These are phyloP conservation scores for Exobasidium cylindrosporum DNA, from an alignment of 1,284 basidiomycete genomes.

Conservation along the genomic window DNA sequence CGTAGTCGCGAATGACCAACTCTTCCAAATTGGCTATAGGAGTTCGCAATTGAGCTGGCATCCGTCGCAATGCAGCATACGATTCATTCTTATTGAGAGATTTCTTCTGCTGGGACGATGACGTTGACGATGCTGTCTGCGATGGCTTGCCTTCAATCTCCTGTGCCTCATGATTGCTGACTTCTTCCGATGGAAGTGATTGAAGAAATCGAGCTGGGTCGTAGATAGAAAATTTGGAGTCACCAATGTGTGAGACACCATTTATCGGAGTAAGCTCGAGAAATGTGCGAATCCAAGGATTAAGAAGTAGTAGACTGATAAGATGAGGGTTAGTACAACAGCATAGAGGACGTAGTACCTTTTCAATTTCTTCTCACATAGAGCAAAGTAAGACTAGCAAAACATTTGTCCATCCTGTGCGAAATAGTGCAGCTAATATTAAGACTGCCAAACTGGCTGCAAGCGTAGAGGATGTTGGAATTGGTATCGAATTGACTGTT, in stretches of 20 bases:
- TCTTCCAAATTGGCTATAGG: constrained; percentile 30
- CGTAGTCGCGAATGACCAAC: constrained; percentile 41
- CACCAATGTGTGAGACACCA: background rate
- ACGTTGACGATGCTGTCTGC: too few relatives aligned
- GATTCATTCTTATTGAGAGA: background rate
- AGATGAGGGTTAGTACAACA: too few relatives aligned
- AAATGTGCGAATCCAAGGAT: constrained; percentile 46
- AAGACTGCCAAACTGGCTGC: background rate
- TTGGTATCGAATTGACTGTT: too few relatives aligned
- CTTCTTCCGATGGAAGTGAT: constrained; percentile 2
- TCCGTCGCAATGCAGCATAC: constrained; percentile 4
- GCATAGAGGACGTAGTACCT: too few relatives aligned
- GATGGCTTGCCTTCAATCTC: too few relatives aligned
- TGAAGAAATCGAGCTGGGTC: constrained; percentile 17
- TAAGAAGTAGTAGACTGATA: constrained; percentile 31
- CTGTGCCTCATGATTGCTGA: too few relatives aligned
- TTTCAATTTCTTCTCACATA: background rate
- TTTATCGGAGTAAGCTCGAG: constrained; percentile 29
- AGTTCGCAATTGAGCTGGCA: constrained; percentile 10
- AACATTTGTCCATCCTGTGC: constrained; percentile 16
- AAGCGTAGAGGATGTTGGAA: background rate
- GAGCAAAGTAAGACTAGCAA: constrained; percentile 13
- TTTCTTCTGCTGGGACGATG: constrained; percentile 4
- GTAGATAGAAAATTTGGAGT: background rate
- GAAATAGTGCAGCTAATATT: constrained; percentile 6